Evolutionary conservation across 768 basidiomycete species (phyloP).

Genomic region (Xerocomus potaroensis): DNA sequence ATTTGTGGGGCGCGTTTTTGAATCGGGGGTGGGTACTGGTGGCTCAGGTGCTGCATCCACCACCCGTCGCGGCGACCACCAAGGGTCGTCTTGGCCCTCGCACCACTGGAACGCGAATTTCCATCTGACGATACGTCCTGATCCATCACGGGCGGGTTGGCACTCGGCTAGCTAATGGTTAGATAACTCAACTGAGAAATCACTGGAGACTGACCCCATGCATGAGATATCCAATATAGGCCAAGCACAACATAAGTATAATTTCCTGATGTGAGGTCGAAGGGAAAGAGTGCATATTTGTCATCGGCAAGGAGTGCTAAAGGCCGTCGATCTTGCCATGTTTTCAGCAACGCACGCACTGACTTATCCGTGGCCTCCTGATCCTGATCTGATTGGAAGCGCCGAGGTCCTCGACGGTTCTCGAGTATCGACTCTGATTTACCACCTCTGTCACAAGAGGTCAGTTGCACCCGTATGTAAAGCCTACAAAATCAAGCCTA

Average conservation of each 20-base stretch:
- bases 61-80: slow-evolving; percentile 37
- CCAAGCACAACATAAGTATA: slow-evolving; percentile 50
- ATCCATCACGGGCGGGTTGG: slow-evolving; percentile 45
- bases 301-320: slow-evolving; percentile 71
- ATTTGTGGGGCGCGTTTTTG: background rate
- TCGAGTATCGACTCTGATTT: slow-evolving; percentile 56
- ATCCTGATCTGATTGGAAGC: slow-evolving; percentile 50
- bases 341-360: slow-evolving; percentile 63
- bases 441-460: slow-evolving; percentile 49
- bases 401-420: slow-evolving; percentile 35
- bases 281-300: slow-evolving; percentile 70
- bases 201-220: slow-evolving; percentile 35
- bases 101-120: slow-evolving; percentile 89
- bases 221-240: slow-evolving; percentile 67
- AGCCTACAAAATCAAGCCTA: slow-evolving; percentile 30
- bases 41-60: background rate
- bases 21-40: background rate
- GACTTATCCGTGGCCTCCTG: slow-evolving; percentile 68
- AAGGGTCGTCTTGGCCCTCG: slow-evolving; percentile 57
- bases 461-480: background rate
- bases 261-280: slow-evolving; percentile 47
- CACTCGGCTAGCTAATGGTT: slow-evolving; percentile 48
- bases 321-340: slow-evolving; percentile 49
- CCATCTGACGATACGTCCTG: slow-evolving; percentile 60
- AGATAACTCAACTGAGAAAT: slow-evolving; percentile 8